Percentiles rank a stretch among this genome's conserved stretches.
Evolutionary conservation across 495 filamentous ascomycete genomes (phyloP).

Genomic region (Penicillium angulare): DNA sequence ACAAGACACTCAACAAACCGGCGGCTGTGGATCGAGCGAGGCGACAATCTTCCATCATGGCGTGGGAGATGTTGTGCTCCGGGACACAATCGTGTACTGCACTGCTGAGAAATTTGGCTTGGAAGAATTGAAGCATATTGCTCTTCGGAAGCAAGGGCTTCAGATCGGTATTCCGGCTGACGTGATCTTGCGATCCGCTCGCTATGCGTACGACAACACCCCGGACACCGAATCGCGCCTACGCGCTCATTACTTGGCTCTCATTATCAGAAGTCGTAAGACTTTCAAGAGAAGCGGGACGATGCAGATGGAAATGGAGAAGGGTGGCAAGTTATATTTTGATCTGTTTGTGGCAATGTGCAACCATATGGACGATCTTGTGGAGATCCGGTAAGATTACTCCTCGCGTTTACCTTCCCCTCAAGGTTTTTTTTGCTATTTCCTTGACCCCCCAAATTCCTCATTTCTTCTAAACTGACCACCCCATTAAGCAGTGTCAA

Average conservation of each 20-base stretch:
- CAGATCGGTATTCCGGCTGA: constrained; percentile 80
- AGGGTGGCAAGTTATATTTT: constrained; percentile 88
- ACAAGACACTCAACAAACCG: constrained; percentile 42
- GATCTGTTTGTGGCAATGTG: constrained; percentile 97
- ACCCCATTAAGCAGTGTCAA: constrained; percentile 26
- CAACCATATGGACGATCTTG: constrained; percentile 92
- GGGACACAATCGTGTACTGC: constrained; percentile 92
- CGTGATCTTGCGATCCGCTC: constrained; percentile 84
- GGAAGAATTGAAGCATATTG: constrained; percentile 81
- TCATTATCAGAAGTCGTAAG: constrained; percentile 90
- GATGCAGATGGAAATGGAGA: constrained; percentile 97
- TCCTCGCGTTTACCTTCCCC: constrained; percentile 6
- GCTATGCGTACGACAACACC: constrained; percentile 92
- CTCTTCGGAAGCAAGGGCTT: constrained; percentile 89
- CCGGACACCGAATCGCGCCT: constrained; percentile 85
- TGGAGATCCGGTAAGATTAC: constrained; percentile 50
- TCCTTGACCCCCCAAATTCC: background rate
- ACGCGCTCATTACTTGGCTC: constrained; percentile 89
- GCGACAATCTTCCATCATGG: constrained; percentile 70
- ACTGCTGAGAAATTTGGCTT: constrained; percentile 81
- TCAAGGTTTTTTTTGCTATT: constrained; percentile 15
- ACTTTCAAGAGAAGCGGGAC: constrained; percentile 95
- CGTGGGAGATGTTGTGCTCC: constrained; percentile 69
- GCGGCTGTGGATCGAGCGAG: constrained; percentile 65
- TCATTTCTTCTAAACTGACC: constrained; percentile 16